These are phyloP conservation scores for Mortierella sp. DNA, from an alignment of 371 early-diverging fungal species.

Conservation along the genomic window DNA sequence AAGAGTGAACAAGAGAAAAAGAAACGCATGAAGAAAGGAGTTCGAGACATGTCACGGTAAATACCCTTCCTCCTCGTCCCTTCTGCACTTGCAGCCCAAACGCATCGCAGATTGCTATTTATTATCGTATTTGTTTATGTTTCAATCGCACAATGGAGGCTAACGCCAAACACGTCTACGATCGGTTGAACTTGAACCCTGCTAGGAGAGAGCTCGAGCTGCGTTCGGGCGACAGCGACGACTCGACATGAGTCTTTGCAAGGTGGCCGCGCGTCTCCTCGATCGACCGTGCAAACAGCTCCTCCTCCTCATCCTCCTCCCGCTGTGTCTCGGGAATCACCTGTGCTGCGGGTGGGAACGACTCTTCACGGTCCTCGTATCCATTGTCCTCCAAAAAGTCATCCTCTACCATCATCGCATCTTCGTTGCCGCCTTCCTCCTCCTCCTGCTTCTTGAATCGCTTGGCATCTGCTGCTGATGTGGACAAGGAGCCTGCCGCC, in stretches of 20 bases:
- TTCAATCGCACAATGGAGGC: not conserved
- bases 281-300: constrained; percentile 30
- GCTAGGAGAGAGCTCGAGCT: constrained; percentile 42
- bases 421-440: constrained; percentile 15
- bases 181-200: constrained; percentile 46
- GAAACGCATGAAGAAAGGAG: not conserved
- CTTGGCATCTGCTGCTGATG: constrained; percentile 25
- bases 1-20: not conserved
- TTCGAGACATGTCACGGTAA: not conserved
- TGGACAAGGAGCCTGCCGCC: not conserved
- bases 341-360: constrained; percentile 27
- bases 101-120: not conserved
- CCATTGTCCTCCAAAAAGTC: constrained; percentile 47
- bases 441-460: constrained; percentile 36
- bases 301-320: constrained; percentile 12
- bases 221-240: constrained; percentile 32
- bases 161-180: not conserved
- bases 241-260: constrained; percentile 39
- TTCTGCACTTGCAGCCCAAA: not conserved
- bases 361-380: constrained; percentile 19
- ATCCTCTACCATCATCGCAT: constrained; percentile 48
- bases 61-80: not conserved
- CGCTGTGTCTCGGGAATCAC: constrained; percentile 43
- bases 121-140: not conserved
- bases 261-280: constrained; percentile 47